Base-by-base conservation (phyloP, 306 rosid genomes). In the Dalbergia oliveri region DNA sequence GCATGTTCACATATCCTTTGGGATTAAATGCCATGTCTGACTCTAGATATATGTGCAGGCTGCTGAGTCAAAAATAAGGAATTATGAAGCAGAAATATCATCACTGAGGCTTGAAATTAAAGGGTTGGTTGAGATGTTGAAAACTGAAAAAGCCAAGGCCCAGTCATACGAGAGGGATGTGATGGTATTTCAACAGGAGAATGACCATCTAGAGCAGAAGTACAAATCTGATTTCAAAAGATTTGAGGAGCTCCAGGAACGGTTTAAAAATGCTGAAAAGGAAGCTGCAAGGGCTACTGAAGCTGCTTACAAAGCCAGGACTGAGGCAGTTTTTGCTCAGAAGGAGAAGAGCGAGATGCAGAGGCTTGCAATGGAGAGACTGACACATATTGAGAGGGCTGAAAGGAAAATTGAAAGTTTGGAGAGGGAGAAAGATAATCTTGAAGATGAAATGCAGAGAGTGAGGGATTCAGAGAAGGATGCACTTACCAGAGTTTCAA, bases 341-440 rank as follows among this genome's bases (percentile, higher is more conserved):
- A 87, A 88, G 73, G 97, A 86, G 74, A 91, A 86, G 83, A 85
- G 88, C 49, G 94, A 91, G 86, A 91, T 91, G 94, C 94, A 93
- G 88, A 89, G 85, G 86, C 73, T 91, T 88, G 92, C 94, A 58
- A 91, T 93, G 87, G 97, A 91, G 78, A 83, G 97, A 61, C 69
- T 83, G 82, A 82, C 97, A 2, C 85, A 72, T 66, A 84, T 89
- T 72, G 97, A 93, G 90, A 88, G 93, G 83, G 87, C 90, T 53
- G 87, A 86, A 72, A 88, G 94, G 91, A 88, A 79, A 31, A 87
- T 89, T 39, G 97, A 93, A 83, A 82, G 73, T 83, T 83, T 93
- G 69, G 87, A 87, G 39, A 87, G 94, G 73, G 85, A 85, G 81
- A 91, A 85, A 79, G 75, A 45, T 47, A 87, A 82, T 75, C 56